Percentiles rank a stretch among this genome's conserved stretches.
phyloP scores from a whole-genome alignment of 495 filamentous ascomycete genomes.

The Penicillium nucicola region DNA sequence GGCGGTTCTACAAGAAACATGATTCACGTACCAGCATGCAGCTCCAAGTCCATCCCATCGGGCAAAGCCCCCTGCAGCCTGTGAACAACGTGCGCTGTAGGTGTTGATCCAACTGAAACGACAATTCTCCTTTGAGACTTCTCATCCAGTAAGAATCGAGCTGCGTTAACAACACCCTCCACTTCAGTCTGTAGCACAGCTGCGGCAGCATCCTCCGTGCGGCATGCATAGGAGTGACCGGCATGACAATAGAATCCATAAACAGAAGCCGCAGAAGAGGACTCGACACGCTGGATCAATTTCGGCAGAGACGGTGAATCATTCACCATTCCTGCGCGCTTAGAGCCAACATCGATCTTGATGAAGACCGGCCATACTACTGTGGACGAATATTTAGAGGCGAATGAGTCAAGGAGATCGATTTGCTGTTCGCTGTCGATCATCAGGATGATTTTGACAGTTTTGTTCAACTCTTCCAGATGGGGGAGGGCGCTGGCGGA shows the following conservation, averaged over 20 bases:
- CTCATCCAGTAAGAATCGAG: constrained; percentile 5
- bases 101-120: constrained; percentile 33
- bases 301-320: constrained; percentile 8
- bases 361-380: constrained; percentile 26
- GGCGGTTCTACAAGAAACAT: no score
- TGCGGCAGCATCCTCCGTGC: constrained; percentile 10
- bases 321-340: constrained; percentile 16
- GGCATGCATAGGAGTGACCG: constrained; percentile 23
- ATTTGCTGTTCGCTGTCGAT: constrained; percentile 36
- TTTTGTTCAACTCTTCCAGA: constrained; percentile 19
- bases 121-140: constrained; percentile 15
- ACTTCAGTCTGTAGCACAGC: constrained; percentile 14
- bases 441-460: constrained; percentile 29
- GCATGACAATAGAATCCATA: constrained; percentile 25
- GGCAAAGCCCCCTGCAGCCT: constrained; percentile 19
- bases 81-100: constrained; percentile 32
- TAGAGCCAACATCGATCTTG: constrained; percentile 27
- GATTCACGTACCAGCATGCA: constrained; percentile 23
- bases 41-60: constrained; percentile 21
- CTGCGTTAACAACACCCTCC: constrained; percentile 18
- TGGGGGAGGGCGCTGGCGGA: constrained; percentile 26
- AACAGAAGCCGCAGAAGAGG: constrained; percentile 13
- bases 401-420: constrained; percentile 23
- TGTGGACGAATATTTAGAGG: neutral
- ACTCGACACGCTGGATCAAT: constrained; percentile 15